A percentile compares a stretch with the other conserved stretches of the same genome.
Evolutionary conservation across 1,284 basidiomycete species (phyloP).

Genomic region (Ceratobasidium sp.): DNA sequence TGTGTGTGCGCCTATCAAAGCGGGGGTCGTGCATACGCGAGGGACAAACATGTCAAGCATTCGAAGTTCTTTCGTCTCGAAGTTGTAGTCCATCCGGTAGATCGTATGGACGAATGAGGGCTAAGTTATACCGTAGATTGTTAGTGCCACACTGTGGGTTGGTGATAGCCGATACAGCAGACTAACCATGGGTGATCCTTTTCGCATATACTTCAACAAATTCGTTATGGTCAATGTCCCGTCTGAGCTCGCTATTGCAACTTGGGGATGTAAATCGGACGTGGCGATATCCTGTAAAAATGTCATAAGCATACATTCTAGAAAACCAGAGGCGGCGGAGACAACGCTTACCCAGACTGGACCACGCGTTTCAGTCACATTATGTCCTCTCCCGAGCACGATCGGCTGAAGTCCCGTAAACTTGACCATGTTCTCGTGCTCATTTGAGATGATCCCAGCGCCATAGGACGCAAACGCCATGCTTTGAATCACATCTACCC

Average conservation of each 20-base stretch:
- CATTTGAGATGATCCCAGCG: slow-evolving; percentile 78
- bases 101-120: slow-evolving; percentile 83
- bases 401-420: slow-evolving; percentile 76
- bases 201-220: slow-evolving; percentile 74
- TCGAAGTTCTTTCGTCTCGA: slow-evolving; percentile 76
- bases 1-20: too few relatives aligned
- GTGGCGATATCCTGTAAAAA: slow-evolving; percentile 72
- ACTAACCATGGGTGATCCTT: slow-evolving; percentile 77
- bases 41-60: slow-evolving; percentile 89
- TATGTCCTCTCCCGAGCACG: slow-evolving; percentile 81
- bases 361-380: slow-evolving; percentile 77
- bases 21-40: too few relatives aligned
- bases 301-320: slow-evolving; percentile 5
- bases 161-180: neutral
- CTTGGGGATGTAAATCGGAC: slow-evolving; percentile 89
- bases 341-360: slow-evolving; percentile 78
- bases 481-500: slow-evolving; percentile 76
- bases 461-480: slow-evolving; percentile 75
- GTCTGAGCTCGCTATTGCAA: slow-evolving; percentile 85
- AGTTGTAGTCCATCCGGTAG: slow-evolving; percentile 89
- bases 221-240: slow-evolving; percentile 83
- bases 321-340: neutral
- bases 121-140: slow-evolving; percentile 59
- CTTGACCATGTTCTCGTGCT: slow-evolving; percentile 83
- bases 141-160: neutral